A percentile compares a stretch with the other conserved stretches of the same genome.
Evolutionary conservation across 352 stramenopile genomes (phyloP).

Genomic region (Globisporangium cystogenes): DNA sequence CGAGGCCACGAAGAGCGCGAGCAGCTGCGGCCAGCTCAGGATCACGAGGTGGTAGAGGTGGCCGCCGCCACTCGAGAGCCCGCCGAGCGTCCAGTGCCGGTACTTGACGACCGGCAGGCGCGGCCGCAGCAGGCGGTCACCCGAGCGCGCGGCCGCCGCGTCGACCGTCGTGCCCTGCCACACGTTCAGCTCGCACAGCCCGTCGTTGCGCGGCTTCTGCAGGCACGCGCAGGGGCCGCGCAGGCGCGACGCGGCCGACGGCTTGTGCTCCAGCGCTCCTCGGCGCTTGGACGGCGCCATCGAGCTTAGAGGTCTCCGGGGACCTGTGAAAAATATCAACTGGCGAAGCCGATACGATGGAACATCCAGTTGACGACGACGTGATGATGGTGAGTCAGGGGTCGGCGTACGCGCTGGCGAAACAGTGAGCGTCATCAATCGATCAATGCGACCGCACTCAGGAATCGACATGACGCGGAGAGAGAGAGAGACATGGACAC

Average conservation of each 20-base stretch:
- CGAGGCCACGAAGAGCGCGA: conserved; percentile 38
- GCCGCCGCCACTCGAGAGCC: conserved; percentile 36
- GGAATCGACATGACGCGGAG: no score
- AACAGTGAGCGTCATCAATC: no score
- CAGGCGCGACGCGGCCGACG: not conserved
- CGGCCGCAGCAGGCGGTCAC: conserved; percentile 27
- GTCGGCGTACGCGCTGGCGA: no score
- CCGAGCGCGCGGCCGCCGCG: conserved; percentile 9
- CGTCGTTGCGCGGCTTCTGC: conserved; percentile 16
- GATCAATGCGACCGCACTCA: no score
- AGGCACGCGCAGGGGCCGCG: conserved; percentile 25
- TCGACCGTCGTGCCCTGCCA: conserved; percentile 57
- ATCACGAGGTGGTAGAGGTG: conserved; percentile 48
- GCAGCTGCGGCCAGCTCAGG: conserved; percentile 33
- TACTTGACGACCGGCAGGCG: conserved; percentile 39
- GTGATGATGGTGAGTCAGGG: no score
- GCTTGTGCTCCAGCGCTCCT: conserved; percentile 17
- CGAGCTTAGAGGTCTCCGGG: not conserved
- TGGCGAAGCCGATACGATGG: no score
- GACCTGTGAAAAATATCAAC: not conserved
- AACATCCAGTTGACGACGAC: no score
- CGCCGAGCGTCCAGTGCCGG: conserved; percentile 31
- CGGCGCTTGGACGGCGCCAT: conserved; percentile 45
- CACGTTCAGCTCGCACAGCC: conserved; percentile 43
- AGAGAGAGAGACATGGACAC: not conserved